A percentile compares a stretch with the other conserved stretches of the same genome.
Evolutionary conservation across 495 filamentous ascomycete genomes (phyloP).

Genomic region (Daldinia grandis): DNA sequence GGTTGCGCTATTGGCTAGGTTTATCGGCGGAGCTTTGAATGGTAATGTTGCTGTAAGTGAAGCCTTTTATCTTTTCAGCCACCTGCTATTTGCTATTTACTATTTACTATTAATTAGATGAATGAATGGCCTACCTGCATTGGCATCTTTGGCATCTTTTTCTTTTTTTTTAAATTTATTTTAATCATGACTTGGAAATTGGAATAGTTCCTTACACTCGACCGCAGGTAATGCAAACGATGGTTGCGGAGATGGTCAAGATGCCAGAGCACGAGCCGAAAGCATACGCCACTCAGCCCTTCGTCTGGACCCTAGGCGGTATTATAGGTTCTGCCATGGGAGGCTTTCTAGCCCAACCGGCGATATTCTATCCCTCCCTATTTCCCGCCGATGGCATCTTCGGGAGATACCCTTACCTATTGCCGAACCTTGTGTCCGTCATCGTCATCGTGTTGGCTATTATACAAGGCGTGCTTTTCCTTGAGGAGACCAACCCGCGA

Average conservation of each 20-base stretch:
- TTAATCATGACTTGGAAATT: not conserved
- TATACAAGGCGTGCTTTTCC: conserved; percentile 77
- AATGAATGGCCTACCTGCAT: not conserved
- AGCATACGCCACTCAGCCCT: conserved; percentile 90
- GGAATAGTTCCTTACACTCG: conserved; percentile 4
- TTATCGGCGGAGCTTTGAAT: conserved; percentile 83
- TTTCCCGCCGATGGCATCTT: conserved; percentile 76
- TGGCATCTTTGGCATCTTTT: too few species aligned
- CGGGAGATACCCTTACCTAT: conserved; percentile 79
- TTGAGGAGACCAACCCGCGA: conserved; percentile 83
- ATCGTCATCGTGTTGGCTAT: conserved; percentile 74
- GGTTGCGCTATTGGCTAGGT: conserved; percentile 79
- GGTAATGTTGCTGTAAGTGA: conserved; percentile 60
- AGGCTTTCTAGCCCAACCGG: conserved; percentile 81
- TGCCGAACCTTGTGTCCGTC: conserved; percentile 86
- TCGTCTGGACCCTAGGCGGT: conserved; percentile 86
- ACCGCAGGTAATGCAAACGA: conserved; percentile 76
- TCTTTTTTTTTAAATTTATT: too few species aligned
- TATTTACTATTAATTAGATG: not conserved
- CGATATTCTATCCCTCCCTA: conserved; percentile 72
- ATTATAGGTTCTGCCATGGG: conserved; percentile 85
- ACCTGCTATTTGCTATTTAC: too few species aligned
- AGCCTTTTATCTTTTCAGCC: not conserved
- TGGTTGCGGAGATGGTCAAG: conserved; percentile 86
- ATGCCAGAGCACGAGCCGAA: conserved; percentile 82